A percentile compares a stretch with the other conserved stretches of the same genome.
Evolutionary conservation across 768 basidiomycete species (phyloP).

Genomic region (Amanita pseudoporphyria): DNA sequence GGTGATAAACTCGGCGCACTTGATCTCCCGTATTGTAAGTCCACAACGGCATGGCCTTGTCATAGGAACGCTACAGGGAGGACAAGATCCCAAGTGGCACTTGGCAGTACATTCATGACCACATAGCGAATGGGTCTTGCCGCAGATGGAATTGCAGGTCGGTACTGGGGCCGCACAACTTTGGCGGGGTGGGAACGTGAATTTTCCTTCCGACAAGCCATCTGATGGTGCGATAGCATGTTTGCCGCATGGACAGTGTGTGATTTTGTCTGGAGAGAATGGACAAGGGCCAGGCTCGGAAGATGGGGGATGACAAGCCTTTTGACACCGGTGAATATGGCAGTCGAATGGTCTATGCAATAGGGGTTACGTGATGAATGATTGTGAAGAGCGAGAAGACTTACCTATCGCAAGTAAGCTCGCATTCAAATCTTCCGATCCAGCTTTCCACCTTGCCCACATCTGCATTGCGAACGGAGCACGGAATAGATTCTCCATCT

Average conservation of each 20-base stretch:
- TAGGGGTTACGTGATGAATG: neutral
- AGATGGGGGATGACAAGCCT: conserved; percentile 72
- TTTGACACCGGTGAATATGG: conserved; percentile 61
- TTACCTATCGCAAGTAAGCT: conserved; percentile 46
- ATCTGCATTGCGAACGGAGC: conserved; percentile 27
- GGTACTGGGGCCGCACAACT: conserved; percentile 73
- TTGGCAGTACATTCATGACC: conserved; percentile 57
- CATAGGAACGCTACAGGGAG: conserved; percentile 64
- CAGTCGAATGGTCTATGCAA: conserved; percentile 60
- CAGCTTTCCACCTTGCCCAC: conserved; percentile 33
- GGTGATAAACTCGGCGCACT: conserved; percentile 40
- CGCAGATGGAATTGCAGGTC: conserved; percentile 64
- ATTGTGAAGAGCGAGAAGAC: conserved; percentile 10
- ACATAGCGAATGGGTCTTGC: conserved; percentile 54
- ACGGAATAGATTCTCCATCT: conserved; percentile 31
- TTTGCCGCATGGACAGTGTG: conserved; percentile 79
- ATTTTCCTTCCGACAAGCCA: conserved; percentile 16
- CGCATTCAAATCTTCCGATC: conserved; percentile 58
- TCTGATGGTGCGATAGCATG: conserved; percentile 31
- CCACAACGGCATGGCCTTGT: conserved; percentile 86
- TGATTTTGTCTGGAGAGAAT: conserved; percentile 54
- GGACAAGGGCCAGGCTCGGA: conserved; percentile 55
- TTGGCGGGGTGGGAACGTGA: conserved; percentile 31
- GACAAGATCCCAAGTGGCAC: conserved; percentile 78
- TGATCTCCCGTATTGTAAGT: conserved; percentile 40